These are phyloP conservation scores for Penicilliopsis zonata DNA, from an alignment of 495 filamentous ascomycete species.

Conservation along the genomic window DNA sequence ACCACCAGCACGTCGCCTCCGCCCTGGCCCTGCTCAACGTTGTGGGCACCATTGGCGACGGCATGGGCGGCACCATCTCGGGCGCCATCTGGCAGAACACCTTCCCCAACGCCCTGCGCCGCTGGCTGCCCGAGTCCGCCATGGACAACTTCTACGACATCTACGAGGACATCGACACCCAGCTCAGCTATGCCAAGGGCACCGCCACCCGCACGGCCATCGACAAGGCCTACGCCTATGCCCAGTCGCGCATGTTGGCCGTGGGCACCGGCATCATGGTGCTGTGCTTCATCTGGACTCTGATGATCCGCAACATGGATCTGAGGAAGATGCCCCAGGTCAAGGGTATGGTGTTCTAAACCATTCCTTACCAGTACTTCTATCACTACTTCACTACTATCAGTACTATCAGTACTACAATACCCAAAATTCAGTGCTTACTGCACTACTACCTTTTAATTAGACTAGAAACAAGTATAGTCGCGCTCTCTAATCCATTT, in stretches of 20 bases:
- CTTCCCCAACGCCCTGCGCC: conserved; percentile 43
- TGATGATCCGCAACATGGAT: too few species aligned
- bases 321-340: too few species aligned
- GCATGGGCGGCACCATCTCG: conserved; percentile 52
- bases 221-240: conserved; percentile 44
- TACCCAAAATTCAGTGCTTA: too few species aligned
- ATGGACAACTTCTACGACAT: conserved; percentile 37
- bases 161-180: conserved; percentile 30
- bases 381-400: too few species aligned
- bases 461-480: too few species aligned
- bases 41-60: conserved; percentile 56
- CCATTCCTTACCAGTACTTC: too few species aligned
- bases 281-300: too few species aligned
- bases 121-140: conserved; percentile 24
- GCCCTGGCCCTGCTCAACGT: conserved; percentile 57
- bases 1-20: conserved; percentile 52
- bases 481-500: too few species aligned
- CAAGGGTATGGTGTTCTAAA: too few species aligned
- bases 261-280: conserved; percentile 31
- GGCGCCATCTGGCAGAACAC: conserved; percentile 58
- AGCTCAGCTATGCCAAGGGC: conserved; percentile 43
- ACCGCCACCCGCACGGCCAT: conserved; percentile 42
- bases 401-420: too few species aligned
- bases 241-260: conserved; percentile 46
- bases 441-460: too few species aligned